Evolutionary conservation across 768 basidiomycete genomes (phyloP).

Genomic region (Lenzites betulinus): DNA sequence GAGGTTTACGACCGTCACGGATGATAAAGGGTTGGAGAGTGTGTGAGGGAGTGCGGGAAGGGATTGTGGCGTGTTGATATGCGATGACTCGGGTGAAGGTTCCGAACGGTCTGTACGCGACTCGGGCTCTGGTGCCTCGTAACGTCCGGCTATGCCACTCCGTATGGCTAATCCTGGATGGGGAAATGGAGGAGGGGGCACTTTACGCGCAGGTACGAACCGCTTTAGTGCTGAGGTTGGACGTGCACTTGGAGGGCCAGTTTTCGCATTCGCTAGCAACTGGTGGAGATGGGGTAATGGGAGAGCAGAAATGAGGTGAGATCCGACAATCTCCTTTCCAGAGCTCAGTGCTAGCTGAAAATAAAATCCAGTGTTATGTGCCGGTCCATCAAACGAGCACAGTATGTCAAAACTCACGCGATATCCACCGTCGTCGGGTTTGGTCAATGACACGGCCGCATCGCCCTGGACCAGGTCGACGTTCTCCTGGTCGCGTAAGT

Average conservation of each 20-base stretch:
- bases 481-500: constrained; percentile 50
- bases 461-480: constrained; percentile 57
- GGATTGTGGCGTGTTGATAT: background rate
- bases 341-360: constrained; percentile 38
- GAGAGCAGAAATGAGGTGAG: constrained; percentile 79
- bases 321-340: constrained; percentile 41
- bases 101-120: background rate
- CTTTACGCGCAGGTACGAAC: background rate
- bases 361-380: background rate
- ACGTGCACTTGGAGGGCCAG: background rate
- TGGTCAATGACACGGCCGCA: constrained; percentile 37
- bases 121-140: background rate
- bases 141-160: background rate
- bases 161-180: background rate
- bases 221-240: background rate
- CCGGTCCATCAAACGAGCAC: background rate
- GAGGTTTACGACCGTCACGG: constrained; percentile 87
- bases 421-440: constrained; percentile 30
- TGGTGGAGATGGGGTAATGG: constrained; percentile 55
- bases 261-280: background rate
- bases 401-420: constrained; percentile 6
- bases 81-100: background rate
- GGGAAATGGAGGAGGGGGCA: constrained; percentile 1
- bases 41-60: constrained; percentile 58
- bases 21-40: constrained; percentile 67